Evolutionary conservation across 1,139 yeast species (phyloP).

Genomic region (Taphrina betulina): DNA sequence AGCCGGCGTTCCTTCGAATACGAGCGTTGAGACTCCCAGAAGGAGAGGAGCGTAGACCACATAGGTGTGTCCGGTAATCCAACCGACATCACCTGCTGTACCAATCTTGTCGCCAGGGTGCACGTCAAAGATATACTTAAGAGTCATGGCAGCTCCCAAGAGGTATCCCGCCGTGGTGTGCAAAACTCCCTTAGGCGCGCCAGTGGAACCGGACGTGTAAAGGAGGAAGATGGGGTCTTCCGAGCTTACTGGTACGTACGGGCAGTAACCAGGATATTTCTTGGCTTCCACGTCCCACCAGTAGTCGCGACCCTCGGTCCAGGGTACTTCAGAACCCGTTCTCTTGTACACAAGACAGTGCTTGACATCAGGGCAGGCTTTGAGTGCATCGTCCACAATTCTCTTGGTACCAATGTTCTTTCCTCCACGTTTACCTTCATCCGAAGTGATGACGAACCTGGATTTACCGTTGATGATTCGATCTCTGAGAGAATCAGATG

Average conservation of each 20-base stretch:
- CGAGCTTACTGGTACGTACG: slow-evolving; percentile 82
- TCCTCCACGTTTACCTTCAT: slow-evolving; percentile 97
- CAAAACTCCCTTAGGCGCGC: slow-evolving; percentile 97
- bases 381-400: slow-evolving; percentile 90
- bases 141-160: slow-evolving; percentile 90
- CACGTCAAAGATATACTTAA: slow-evolving; percentile 89
- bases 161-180: slow-evolving; percentile 93
- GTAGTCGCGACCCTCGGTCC: slow-evolving; percentile 81
- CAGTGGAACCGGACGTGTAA: slow-evolving; percentile 96
- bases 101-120: slow-evolving; percentile 84
- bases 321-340: slow-evolving; percentile 69
- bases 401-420: slow-evolving; percentile 85
- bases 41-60: slow-evolving; percentile 91
- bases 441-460: slow-evolving; percentile 88
- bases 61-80: slow-evolving; percentile 98
- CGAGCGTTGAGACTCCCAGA: slow-evolving; percentile 85
- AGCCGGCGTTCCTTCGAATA: slow-evolving; percentile 97
- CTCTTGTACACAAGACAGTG: slow-evolving; percentile 84
- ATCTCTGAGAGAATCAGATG: slow-evolving; percentile 88
- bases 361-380: slow-evolving; percentile 72
- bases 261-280: slow-evolving; percentile 77
- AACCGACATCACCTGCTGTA: slow-evolving; percentile 98
- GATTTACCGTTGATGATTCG: slow-evolving; percentile 86
- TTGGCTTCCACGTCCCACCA: slow-evolving; percentile 90
- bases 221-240: slow-evolving; percentile 93